A percentile compares a stretch with the other conserved stretches of the same genome.
These are phyloP conservation scores for Ophiobolus disseminans DNA, from an alignment of 2,329 filamentous ascomycete species.

Conservation along the genomic window DNA sequence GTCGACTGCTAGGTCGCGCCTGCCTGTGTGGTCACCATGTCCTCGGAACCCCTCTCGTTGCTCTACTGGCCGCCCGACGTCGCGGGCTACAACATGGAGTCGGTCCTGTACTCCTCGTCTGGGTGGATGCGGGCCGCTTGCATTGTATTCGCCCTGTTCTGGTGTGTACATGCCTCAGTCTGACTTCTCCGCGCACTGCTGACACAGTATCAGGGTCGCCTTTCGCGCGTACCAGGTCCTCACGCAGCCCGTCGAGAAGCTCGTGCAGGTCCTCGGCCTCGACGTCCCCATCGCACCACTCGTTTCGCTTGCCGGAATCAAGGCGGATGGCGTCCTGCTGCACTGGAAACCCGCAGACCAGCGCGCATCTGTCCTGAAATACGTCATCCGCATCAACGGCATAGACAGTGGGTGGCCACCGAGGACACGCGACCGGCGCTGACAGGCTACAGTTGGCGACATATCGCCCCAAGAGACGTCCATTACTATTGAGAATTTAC, in stretches of 20 bases:
- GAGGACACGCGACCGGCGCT: constrained; percentile 11
- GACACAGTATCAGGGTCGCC: constrained; percentile 68
- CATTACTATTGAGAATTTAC: constrained; percentile 88
- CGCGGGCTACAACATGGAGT: constrained; percentile 46
- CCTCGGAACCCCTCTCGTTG: constrained; percentile 39
- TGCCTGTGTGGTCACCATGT: constrained; percentile 28
- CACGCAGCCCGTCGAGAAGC: constrained; percentile 86
- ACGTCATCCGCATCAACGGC: constrained; percentile 92
- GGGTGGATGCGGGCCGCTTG: constrained; percentile 46
- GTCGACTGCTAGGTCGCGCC: constrained; percentile 17
- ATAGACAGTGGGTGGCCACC: constrained; percentile 71
- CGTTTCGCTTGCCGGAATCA: constrained; percentile 89
- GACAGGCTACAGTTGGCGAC: constrained; percentile 72
- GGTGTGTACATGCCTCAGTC: constrained; percentile 24
- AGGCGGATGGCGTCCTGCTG: constrained; percentile 83
- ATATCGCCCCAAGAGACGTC: constrained; percentile 81
- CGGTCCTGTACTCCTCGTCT: constrained; percentile 42
- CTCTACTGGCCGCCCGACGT: constrained; percentile 45
- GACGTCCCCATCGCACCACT: constrained; percentile 91
- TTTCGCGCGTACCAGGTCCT: constrained; percentile 88
- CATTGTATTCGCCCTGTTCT: constrained; percentile 46
- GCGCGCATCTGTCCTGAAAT: constrained; percentile 76
- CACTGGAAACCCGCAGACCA: constrained; percentile 83
- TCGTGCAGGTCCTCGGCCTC: constrained; percentile 89
- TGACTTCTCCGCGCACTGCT: constrained; percentile 1